Conservation (phyloP, 306 rosid genomes). For the Potentilla sterilis region DNA sequence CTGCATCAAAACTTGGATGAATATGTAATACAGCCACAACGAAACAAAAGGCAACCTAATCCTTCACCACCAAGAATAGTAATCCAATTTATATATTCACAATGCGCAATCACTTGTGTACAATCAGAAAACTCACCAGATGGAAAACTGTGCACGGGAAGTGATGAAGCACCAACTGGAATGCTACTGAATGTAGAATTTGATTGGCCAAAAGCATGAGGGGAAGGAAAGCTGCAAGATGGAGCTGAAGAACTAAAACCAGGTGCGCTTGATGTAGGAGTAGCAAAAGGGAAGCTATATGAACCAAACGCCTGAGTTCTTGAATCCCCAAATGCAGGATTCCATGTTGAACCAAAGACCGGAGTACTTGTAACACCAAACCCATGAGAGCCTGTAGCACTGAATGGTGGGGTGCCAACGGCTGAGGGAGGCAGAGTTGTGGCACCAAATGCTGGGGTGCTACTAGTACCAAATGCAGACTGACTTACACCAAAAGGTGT, state of each 20-base stretch:
- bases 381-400: slow-evolving; percentile 23
- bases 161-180: slow-evolving; percentile 62
- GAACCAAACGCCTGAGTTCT: slow-evolving; percentile 49
- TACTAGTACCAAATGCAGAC: neutral
- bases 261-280: neutral
- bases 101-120: neutral
- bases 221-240: slow-evolving; percentile 60
- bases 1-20: slow-evolving; percentile 35
- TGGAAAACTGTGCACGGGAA: slow-evolving; percentile 67
- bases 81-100: neutral
- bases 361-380: slow-evolving; percentile 32
- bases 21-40: neutral
- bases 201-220: slow-evolving; percentile 69
- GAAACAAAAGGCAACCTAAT: no score
- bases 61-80: no score
- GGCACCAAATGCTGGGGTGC: slow-evolving; percentile 24
- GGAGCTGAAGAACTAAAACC: slow-evolving; percentile 64
- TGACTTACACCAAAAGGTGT: no score
- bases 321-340: slow-evolving; percentile 42
- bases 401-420: no score
- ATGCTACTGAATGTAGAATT: slow-evolving; percentile 65
- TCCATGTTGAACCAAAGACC: slow-evolving; percentile 25
- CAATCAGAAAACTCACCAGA: slow-evolving; percentile 52
- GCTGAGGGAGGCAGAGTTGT: no score
- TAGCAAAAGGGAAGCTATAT: neutral